These are phyloP conservation scores for Penicillium roqueforti DNA, from an alignment of 495 filamentous ascomycete genomes.

Conservation along the genomic window DNA sequence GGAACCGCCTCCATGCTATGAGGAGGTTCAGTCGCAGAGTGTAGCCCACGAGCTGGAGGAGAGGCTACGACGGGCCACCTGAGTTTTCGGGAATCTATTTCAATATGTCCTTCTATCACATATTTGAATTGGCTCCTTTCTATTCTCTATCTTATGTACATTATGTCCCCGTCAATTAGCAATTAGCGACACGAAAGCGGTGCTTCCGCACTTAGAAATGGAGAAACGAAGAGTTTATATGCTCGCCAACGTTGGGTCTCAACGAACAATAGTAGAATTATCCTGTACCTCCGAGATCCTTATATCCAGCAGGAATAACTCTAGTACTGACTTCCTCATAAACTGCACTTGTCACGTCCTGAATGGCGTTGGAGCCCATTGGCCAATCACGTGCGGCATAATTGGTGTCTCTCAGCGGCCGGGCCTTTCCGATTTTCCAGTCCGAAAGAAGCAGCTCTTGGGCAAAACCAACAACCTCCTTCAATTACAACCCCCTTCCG, in stretches of 20 bases:
- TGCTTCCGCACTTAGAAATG: conserved; percentile 1
- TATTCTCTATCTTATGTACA: conserved; percentile 16
- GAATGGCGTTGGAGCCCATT: not conserved
- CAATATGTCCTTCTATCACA: not conserved
- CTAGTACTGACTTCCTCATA: not conserved
- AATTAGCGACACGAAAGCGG: conserved; percentile 11
- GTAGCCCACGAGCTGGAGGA: conserved; percentile 60
- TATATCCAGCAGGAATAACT: not conserved
- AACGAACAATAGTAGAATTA: not conserved
- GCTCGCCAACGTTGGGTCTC: not conserved
- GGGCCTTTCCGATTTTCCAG: conserved; percentile 46
- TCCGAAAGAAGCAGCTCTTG: conserved; percentile 31
- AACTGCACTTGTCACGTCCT: not conserved
- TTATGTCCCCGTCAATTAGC: conserved; percentile 13
- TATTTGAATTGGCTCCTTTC: not conserved
- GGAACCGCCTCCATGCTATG: conserved; percentile 90
- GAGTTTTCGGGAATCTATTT: not conserved
- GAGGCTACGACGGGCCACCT: conserved; percentile 36
- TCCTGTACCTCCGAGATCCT: not conserved
- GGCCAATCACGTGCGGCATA: conserved; percentile 47
- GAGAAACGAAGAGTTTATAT: not conserved
- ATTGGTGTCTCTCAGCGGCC: conserved; percentile 43
- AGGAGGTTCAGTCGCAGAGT: conserved; percentile 80
- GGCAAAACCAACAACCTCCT: conserved; percentile 37
- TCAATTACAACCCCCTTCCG: conserved; percentile 34